A percentile compares a stretch with the other conserved stretches of the same genome.
phyloP scores from a whole-genome alignment of 108 stramenopile genomes.

The Cyclotella cryptica region DNA sequence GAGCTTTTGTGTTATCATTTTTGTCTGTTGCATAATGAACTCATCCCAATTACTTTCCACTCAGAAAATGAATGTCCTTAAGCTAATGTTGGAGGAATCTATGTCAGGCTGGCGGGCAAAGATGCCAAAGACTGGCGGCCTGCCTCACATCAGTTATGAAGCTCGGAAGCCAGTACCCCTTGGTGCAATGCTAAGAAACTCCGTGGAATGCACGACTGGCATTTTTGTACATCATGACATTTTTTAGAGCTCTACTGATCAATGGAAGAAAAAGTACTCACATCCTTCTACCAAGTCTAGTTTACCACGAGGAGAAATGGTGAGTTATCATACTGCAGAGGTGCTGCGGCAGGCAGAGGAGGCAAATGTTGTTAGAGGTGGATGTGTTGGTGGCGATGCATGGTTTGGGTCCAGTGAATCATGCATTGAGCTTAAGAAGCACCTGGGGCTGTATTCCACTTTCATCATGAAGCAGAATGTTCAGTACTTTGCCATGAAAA shows the following conservation, averaged over 20 bases:
- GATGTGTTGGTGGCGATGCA: slow-evolving; percentile 24
- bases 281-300: background rate
- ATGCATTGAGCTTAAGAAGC: slow-evolving; percentile 9
- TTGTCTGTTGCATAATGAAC: too few species aligned
- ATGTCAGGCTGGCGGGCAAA: slow-evolving; percentile 19
- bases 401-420: slow-evolving; percentile 22
- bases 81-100: background rate
- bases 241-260: background rate
- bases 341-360: slow-evolving; percentile 10
- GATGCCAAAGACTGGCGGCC: slow-evolving; percentile 21
- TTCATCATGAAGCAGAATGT: slow-evolving; percentile 19
- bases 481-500: slow-evolving; percentile 14
- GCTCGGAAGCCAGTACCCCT: slow-evolving; percentile 25
- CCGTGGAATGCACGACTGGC: slow-evolving; percentile 11
- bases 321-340: slow-evolving; percentile 1
- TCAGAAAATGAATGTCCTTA: too few species aligned
- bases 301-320: background rate
- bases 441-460: slow-evolving; percentile 1
- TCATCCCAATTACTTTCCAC: too few species aligned
- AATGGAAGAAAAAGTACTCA: background rate
- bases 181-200: slow-evolving; percentile 27
- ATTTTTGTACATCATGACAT: slow-evolving; percentile 20
- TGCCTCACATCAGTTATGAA: slow-evolving; percentile 26
- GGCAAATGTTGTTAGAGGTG: background rate
- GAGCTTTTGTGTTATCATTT: too few species aligned